These are phyloP conservation scores for Exophiala alcalophila DNA, from an alignment of 2,329 filamentous ascomycete species.

Conservation along the genomic window DNA sequence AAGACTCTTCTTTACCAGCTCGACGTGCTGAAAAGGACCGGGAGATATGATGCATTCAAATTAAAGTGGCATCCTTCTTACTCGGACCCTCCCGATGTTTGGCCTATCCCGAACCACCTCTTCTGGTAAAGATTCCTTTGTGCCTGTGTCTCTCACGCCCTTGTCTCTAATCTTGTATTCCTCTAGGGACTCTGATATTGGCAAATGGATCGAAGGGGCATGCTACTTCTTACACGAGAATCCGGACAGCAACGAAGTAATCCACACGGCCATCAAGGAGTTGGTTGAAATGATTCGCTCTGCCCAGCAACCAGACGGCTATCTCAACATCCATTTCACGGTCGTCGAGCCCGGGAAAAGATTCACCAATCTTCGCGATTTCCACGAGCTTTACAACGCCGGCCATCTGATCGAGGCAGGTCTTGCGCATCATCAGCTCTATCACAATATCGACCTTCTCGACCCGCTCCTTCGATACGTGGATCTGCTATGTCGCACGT, in stretches of 20 bases:
- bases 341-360: conserved; percentile 56
- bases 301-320: conserved; percentile 60
- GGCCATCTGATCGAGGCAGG: conserved; percentile 63
- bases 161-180: background rate
- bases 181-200: conserved; percentile 49
- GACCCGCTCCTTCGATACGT: conserved; percentile 56
- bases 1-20: conserved; percentile 54
- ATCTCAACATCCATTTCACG: conserved; percentile 62
- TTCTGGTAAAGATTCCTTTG: conserved; percentile 49
- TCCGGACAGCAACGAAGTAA: conserved; percentile 44
- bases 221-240: conserved; percentile 53
- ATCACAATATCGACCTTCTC: conserved; percentile 52
- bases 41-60: conserved; percentile 58
- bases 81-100: conserved; percentile 48
- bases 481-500: conserved; percentile 49
- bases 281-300: conserved; percentile 56
- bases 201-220: conserved; percentile 62
- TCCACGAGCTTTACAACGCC: conserved; percentile 63
- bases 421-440: conserved; percentile 54
- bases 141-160: too few species aligned
- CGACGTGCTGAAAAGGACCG: conserved; percentile 52
- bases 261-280: conserved; percentile 53
- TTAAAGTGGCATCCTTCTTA: conserved; percentile 57
- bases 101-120: conserved; percentile 57
- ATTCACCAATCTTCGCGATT: conserved; percentile 59